Percentiles rank a stretch among this genome's conserved stretches.
phyloP scores from a whole-genome alignment of 805 yeast species.

The Dipodascopsis tothii region DNA sequence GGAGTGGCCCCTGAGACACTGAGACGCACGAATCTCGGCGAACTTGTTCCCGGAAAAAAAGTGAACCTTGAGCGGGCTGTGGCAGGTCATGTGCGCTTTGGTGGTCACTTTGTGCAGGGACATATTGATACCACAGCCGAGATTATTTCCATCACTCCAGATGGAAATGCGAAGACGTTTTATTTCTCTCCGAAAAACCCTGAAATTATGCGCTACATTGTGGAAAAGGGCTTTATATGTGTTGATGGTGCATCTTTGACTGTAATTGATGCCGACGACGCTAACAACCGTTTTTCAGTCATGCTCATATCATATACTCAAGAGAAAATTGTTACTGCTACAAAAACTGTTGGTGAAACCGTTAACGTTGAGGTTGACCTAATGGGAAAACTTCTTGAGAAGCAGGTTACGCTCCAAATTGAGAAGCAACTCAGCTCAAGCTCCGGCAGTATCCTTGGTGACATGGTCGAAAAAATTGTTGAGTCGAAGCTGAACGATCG shows the following conservation, averaged over 20 bases:
- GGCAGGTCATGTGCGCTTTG: constrained; percentile 70
- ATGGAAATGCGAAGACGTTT: constrained; percentile 67
- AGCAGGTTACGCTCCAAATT: constrained; percentile 54
- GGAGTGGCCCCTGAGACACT: constrained; percentile 92
- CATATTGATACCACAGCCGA: constrained; percentile 87
- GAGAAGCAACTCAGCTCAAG: constrained; percentile 46
- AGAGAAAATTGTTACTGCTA: constrained; percentile 60
- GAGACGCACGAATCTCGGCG: constrained; percentile 68
- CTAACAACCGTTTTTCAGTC: constrained; percentile 51
- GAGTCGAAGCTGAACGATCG: constrained; percentile 35
- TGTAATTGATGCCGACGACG: constrained; percentile 66
- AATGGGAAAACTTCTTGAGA: constrained; percentile 83
- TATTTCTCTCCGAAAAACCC: constrained; percentile 51
- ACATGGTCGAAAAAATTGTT: constrained; percentile 43
- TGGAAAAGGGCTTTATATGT: constrained; percentile 89
- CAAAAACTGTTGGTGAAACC: constrained; percentile 50
- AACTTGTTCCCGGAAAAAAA: constrained; percentile 46
- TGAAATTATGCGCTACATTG: constrained; percentile 60
- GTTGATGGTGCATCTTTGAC: constrained; percentile 92
- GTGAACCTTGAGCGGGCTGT: constrained; percentile 94
- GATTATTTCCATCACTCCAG: constrained; percentile 47
- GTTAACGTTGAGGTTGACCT: constrained; percentile 94
- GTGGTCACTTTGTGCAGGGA: constrained; percentile 97
- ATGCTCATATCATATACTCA: constrained; percentile 93
- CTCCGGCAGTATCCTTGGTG: constrained; percentile 43